Percentiles rank a stretch among this genome's conserved stretches.
phyloP scores from a whole-genome alignment of 148 eudicot genomes.

The Limonium bicolor region DNA sequence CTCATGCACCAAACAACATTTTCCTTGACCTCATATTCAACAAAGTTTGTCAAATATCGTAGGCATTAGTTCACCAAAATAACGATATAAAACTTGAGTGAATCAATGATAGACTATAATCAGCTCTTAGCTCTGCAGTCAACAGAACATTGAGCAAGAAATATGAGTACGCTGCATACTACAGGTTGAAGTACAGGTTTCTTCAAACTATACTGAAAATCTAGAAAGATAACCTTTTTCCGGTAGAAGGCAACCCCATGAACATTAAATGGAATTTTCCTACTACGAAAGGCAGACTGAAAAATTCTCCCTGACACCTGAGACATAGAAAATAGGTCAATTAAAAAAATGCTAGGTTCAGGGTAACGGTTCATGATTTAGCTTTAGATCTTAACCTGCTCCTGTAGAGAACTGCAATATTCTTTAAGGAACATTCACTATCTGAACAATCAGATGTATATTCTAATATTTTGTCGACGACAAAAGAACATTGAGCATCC shows the following conservation, averaged over 20 bases:
- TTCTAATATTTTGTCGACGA: slow-evolving; percentile 83
- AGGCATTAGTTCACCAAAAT: too few species aligned
- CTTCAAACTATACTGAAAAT: background rate
- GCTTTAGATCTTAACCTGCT: slow-evolving; percentile 49
- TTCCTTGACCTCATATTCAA: too few species aligned
- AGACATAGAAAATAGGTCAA: slow-evolving; percentile 5
- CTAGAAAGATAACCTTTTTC: slow-evolving; percentile 47
- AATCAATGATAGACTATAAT: too few species aligned
- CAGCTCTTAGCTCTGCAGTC: too few species aligned
- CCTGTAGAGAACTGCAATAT: slow-evolving; percentile 80
- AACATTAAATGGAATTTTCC: slow-evolving; percentile 80
- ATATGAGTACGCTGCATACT: too few species aligned
- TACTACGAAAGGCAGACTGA: slow-evolving; percentile 63
- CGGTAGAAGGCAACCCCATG: slow-evolving; percentile 96
- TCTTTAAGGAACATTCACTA: slow-evolving; percentile 41
- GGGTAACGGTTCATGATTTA: too few species aligned
- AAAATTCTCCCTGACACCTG: slow-evolving; percentile 81
- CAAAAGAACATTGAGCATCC: slow-evolving; percentile 77
- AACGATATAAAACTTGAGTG: too few species aligned
- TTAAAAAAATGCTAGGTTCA: too few species aligned
- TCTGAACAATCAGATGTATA: slow-evolving; percentile 33
- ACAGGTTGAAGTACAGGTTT: too few species aligned
- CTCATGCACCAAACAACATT: background rate
- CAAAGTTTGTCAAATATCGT: too few species aligned
- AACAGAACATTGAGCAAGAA: too few species aligned